These are phyloP conservation scores for Saccharomycopsis guyanensis DNA, from an alignment of 805 yeast species.

Conservation along the genomic window DNA sequence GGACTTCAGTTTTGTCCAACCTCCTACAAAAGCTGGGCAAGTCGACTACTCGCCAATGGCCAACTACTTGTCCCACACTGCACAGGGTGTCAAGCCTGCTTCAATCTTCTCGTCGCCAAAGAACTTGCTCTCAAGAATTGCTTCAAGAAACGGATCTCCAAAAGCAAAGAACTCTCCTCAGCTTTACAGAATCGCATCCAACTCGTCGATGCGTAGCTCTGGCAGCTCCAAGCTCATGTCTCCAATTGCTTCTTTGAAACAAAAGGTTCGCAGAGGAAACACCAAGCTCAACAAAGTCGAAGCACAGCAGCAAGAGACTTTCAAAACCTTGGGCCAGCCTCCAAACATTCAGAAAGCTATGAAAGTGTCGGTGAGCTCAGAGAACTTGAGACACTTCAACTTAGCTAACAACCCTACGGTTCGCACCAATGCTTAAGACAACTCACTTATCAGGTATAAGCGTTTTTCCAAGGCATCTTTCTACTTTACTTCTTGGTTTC, in stretches of 20 bases:
- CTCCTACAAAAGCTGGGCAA: slow-evolving; percentile 16
- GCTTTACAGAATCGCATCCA: slow-evolving; percentile 17
- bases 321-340: slow-evolving; percentile 13
- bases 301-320: slow-evolving; percentile 4
- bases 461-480: too few relatives aligned
- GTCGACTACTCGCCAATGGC: slow-evolving; percentile 14
- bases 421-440: too few relatives aligned
- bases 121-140: slow-evolving; percentile 15
- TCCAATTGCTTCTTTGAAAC: slow-evolving; percentile 14
- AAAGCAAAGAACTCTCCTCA: slow-evolving; percentile 11
- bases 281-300: slow-evolving; percentile 1
- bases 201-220: slow-evolving; percentile 10
- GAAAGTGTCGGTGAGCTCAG: slow-evolving; percentile 6
- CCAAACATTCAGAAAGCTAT: slow-evolving; percentile 4
- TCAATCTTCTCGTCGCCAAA: slow-evolving; percentile 18
- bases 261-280: neutral
- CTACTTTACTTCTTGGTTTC: too few relatives aligned
- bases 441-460: too few relatives aligned
- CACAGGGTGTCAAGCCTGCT: slow-evolving; percentile 7
- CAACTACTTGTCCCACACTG: slow-evolving; percentile 3
- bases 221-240: slow-evolving; percentile 15
- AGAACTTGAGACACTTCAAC: slow-evolving; percentile 7
- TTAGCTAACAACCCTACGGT: neutral
- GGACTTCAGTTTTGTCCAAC: slow-evolving; percentile 21
- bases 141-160: slow-evolving; percentile 4